Percentiles rank a stretch among this genome's conserved stretches.
phyloP scores from a whole-genome alignment of 1,284 basidiomycete species.

The Puccinia horiana region DNA sequence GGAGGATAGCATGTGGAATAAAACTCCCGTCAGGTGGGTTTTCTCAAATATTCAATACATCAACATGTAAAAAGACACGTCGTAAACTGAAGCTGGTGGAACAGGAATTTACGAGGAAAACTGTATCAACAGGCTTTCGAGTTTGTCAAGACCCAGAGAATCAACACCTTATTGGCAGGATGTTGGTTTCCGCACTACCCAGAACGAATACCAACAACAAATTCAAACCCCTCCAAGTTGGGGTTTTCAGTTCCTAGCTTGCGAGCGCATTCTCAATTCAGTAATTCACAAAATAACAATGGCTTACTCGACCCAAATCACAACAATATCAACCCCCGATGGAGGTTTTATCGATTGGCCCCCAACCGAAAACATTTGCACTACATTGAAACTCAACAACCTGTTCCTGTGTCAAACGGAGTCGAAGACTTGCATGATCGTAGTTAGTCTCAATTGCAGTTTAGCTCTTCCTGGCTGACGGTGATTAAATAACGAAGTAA shows the following conservation, averaged over 20 bases:
- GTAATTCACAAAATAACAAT: neutral
- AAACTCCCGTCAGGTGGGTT: conserved; percentile 75
- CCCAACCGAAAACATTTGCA: conserved; percentile 73
- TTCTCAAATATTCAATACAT: neutral
- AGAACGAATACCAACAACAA: conserved; percentile 62
- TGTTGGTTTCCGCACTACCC: conserved; percentile 84
- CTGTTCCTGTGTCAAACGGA: conserved; percentile 74
- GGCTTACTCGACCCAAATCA: conserved; percentile 1
- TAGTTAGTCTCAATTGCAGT: conserved; percentile 59
- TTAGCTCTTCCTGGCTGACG: neutral
- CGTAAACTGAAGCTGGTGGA: conserved; percentile 28
- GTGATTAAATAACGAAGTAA: conserved; percentile 52
- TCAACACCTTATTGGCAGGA: conserved; percentile 82
- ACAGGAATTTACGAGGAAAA: conserved; percentile 77
- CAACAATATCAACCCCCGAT: conserved; percentile 49
- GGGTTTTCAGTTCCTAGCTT: conserved; percentile 10
- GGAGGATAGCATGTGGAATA: conserved; percentile 83
- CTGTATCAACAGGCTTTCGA: conserved; percentile 89
- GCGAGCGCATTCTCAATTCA: conserved; percentile 22
- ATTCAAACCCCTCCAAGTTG: conserved; percentile 64
- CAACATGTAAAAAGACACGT: neutral
- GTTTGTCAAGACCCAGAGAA: conserved; percentile 85
- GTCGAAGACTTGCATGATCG: conserved; percentile 82
- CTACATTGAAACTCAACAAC: conserved; percentile 75
- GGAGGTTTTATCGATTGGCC: conserved; percentile 60